Base-by-base conservation (phyloP, 257 asterid species). In the Nemophila menziesii region DNA sequence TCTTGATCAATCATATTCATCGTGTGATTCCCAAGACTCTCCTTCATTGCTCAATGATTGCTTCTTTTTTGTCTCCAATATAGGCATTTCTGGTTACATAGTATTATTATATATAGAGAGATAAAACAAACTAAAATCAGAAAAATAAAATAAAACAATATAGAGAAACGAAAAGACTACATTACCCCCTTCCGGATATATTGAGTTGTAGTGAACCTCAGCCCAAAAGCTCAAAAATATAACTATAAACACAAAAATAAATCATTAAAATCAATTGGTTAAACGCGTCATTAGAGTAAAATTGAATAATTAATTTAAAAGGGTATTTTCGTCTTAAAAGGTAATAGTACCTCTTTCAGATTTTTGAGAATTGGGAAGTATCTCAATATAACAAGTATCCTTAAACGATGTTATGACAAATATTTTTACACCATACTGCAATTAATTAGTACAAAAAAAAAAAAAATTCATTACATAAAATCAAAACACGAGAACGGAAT, bases 191-290 rank as follows among this genome's bases (percentile, higher is more conserved):
- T 77, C 71, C 11, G 95, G 93, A 53, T 83, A 84, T 66, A 83
- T 83, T 0, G 97, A 87, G 77, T 87, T 83, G 81, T 83, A 87
- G 73, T 87, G 95, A 50, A 87, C 97, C 72, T 87, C 95, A 0
- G 95, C 92, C 95, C 97, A 87, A 58, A 87, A 87, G 80, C 97
- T 87, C 79, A 87, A 56, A 65, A 69, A 83, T 49, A 87, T 83
- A 60, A 83, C 97, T 87, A 34, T 41, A 43, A 8, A 22, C 13
- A 18, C 26, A 41, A 7, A 11, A 40, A 39, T 19, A 22, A 4
- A 24, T 39, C 11, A 13, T 40, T 38, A 7, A 23, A 18, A 51
- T n/a, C n/a, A n/a, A n/a, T n/a, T n/a, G n/a, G n/a, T n/a, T n/a
- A n/a, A n/a, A n/a, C n/a, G n/a, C n/a, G n/a, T n/a, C n/a, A n/a